These are phyloP conservation scores for Blastobotrys indianensis DNA, from an alignment of 1,139 yeast genomes.

Conservation along the genomic window DNA sequence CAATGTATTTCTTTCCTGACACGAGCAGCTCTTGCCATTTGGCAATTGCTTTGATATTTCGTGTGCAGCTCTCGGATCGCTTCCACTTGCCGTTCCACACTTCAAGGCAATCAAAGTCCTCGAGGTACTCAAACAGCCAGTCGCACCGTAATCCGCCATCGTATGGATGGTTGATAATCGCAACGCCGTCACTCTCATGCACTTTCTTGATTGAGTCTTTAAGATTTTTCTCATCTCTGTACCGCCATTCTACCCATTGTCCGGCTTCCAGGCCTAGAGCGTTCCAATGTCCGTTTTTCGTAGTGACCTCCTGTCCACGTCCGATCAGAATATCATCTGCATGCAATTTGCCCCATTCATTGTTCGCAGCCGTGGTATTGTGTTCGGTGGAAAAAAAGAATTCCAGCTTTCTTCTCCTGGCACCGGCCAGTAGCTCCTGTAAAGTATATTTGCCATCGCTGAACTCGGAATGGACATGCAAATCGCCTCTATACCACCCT, in stretches of 20 bases:
- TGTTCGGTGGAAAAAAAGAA: conserved; percentile 18
- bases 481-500: conserved; percentile 17
- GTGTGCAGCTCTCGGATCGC: conserved; percentile 10
- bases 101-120: conserved; percentile 16
- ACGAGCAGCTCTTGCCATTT: conserved; percentile 13
- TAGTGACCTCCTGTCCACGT: conserved; percentile 18
- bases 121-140: conserved; percentile 13
- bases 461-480: conserved; percentile 16
- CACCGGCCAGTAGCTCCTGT: conserved; percentile 9
- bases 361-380: conserved; percentile 16
- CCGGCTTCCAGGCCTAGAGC: conserved; percentile 14
- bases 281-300: conserved; percentile 18
- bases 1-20: conserved; percentile 13
- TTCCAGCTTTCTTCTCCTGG: conserved; percentile 11
- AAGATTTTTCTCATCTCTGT: conserved; percentile 8
- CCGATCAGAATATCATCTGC: conserved; percentile 13
- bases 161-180: conserved; percentile 17
- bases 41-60: conserved; percentile 14
- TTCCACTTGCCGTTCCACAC: conserved; percentile 20
- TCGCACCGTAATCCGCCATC: conserved; percentile 13
- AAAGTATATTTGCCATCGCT: conserved; percentile 15
- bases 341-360: conserved; percentile 14
- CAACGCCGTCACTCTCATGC: conserved; percentile 14
- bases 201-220: conserved; percentile 9
- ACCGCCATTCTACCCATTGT: conserved; percentile 16